Evolutionary conservation across 352 stramenopile species (phyloP).

Genomic region (Pythium vanterpoolii): DNA sequence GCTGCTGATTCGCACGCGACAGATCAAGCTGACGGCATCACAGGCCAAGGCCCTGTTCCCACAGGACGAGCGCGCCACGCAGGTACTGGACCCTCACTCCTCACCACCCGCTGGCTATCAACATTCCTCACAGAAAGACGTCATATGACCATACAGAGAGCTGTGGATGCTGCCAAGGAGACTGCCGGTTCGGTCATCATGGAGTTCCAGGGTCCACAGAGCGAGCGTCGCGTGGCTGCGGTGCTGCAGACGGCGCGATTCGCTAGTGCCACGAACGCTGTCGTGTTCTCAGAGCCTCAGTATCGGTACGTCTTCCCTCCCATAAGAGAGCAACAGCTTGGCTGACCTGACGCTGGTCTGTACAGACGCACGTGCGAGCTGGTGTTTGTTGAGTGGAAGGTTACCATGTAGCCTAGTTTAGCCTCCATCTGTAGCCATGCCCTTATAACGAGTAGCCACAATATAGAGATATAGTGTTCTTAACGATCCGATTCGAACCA

Average conservation of each 20-base stretch:
- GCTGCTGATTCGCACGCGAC: slow-evolving; percentile 44
- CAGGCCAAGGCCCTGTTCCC: slow-evolving; percentile 40
- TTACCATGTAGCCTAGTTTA: slow-evolving; percentile 29
- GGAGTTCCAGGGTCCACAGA: slow-evolving; percentile 45
- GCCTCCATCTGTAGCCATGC: slow-evolving; percentile 13
- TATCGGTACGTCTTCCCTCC: slow-evolving; percentile 30
- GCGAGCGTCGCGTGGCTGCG: slow-evolving; percentile 20
- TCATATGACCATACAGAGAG: slow-evolving; percentile 23
- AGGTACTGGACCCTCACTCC: not conserved
- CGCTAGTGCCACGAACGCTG: slow-evolving; percentile 10
- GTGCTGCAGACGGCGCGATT: slow-evolving; percentile 28
- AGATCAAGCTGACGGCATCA: slow-evolving; percentile 40
- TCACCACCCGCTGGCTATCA: too few species aligned
- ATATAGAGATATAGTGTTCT: slow-evolving; percentile 4
- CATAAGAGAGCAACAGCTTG: not conserved
- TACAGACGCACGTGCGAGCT: slow-evolving; percentile 35
- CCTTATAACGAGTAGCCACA: not conserved
- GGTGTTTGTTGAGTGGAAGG: slow-evolving; percentile 54
- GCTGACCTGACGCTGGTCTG: not conserved
- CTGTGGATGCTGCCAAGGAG: slow-evolving; percentile 24
- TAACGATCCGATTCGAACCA: not conserved
- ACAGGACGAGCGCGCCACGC: not conserved
- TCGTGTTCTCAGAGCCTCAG: slow-evolving; percentile 33
- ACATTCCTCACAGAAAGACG: too few species aligned
- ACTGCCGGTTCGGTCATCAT: slow-evolving; percentile 46